These are phyloP conservation scores for Starmera pachycereana DNA, from an alignment of 805 yeast species.

Conservation along the genomic window DNA sequence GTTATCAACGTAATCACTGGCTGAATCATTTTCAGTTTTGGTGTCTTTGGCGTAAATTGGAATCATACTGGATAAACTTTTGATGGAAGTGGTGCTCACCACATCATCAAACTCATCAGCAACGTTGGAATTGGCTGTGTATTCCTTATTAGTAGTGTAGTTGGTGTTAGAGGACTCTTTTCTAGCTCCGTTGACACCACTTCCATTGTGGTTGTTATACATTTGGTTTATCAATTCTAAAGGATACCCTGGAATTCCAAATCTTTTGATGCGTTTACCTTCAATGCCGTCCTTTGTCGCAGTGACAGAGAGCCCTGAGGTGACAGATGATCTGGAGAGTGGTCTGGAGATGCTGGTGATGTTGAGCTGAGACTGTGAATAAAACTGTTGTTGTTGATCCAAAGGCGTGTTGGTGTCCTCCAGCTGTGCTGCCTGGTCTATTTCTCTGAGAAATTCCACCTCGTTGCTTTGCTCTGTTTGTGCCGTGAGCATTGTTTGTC, in stretches of 20 bases:
- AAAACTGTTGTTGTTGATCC: no score
- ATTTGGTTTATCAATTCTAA: conserved; percentile 25
- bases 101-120: conserved; percentile 8
- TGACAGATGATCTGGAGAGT: conserved; percentile 47
- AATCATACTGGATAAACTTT: conserved; percentile 18
- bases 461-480: no score
- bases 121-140: background rate
- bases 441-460: no score
- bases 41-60: conserved; percentile 5
- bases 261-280: conserved; percentile 44
- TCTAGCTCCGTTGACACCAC: background rate
- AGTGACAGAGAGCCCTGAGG: conserved; percentile 61
- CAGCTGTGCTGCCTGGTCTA: no score
- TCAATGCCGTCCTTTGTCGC: conserved; percentile 70
- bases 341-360: conserved; percentile 38
- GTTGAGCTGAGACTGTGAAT: background rate
- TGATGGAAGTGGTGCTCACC: conserved; percentile 10
- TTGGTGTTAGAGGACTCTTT: background rate
- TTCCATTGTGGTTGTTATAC: conserved; percentile 13
- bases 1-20: background rate
- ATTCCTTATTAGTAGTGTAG: background rate
- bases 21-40: background rate
- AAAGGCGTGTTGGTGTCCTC: no score
- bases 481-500: no score
- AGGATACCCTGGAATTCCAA: conserved; percentile 30